These are phyloP conservation scores for Lachnum nothofagi DNA, from an alignment of 2,329 filamentous ascomycete genomes.

Conservation along the genomic window DNA sequence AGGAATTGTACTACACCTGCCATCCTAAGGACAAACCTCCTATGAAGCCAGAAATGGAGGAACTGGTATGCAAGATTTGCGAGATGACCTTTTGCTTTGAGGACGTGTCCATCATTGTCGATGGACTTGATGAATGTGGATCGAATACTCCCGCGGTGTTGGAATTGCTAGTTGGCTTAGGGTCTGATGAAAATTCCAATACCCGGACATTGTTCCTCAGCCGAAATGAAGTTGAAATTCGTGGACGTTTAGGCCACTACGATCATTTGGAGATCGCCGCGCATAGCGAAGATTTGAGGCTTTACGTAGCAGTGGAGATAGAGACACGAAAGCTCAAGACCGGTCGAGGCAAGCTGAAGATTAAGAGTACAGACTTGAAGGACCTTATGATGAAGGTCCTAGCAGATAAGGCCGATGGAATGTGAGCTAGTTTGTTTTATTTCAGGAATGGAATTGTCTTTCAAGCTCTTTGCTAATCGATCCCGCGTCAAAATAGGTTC, in stretches of 20 bases:
- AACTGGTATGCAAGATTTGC: not conserved
- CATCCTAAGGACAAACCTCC: not conserved
- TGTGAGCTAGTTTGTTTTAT: not conserved
- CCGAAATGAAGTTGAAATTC: slow-evolving; percentile 13
- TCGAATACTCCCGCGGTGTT: not conserved
- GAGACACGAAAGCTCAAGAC: slow-evolving; percentile 7
- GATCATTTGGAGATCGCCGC: slow-evolving; percentile 12
- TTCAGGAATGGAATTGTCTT: no score
- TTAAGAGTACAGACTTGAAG: not conserved
- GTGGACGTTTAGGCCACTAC: not conserved
- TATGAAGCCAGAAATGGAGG: not conserved
- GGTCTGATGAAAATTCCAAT: not conserved
- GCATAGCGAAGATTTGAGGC: slow-evolving; percentile 20
- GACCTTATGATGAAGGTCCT: not conserved
- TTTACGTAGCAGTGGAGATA: slow-evolving; percentile 22
- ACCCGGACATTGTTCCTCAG: not conserved
- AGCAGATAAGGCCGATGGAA: not conserved
- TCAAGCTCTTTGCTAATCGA: no score
- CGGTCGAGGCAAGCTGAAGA: not conserved
- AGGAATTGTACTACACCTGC: not conserved
- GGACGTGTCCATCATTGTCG: slow-evolving; percentile 2
- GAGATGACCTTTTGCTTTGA: not conserved
- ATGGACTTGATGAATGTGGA: slow-evolving; percentile 7
- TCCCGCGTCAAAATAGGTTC: slow-evolving; percentile 22
- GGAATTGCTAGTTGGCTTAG: not conserved